phyloP scores from a whole-genome alignment of 2,329 filamentous ascomycete species.

The Paecilomyces variotii region DNA sequence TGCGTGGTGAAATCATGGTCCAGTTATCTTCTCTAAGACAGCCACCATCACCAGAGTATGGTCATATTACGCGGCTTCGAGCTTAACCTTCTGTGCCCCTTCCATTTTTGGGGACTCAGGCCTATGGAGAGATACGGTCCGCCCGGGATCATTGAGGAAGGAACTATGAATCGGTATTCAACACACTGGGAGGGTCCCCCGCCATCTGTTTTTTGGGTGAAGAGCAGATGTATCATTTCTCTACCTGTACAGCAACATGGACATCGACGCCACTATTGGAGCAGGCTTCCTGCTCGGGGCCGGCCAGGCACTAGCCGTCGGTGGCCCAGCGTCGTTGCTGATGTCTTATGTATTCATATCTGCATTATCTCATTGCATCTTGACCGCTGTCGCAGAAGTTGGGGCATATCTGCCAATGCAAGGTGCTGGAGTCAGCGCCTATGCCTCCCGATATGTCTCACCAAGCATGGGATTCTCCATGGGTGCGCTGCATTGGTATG shows the following conservation, averaged over 20 bases:
- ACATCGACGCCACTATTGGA: conserved; percentile 50
- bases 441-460: conserved; percentile 36
- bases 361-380: conserved; percentile 37
- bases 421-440: conserved; percentile 37
- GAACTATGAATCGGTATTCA: neutral
- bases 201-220: neutral
- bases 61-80: neutral
- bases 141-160: neutral
- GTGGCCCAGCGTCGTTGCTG: conserved; percentile 45
- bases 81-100: neutral
- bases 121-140: neutral
- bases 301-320: conserved; percentile 44
- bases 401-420: conserved; percentile 37
- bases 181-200: neutral
- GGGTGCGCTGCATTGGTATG: conserved; percentile 42
- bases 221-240: neutral
- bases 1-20: no score
- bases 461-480: conserved; percentile 36
- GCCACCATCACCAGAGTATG: neutral
- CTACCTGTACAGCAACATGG: conserved; percentile 29
- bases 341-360: conserved; percentile 46
- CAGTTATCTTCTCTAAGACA: neutral
- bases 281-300: conserved; percentile 50
- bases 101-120: neutral
- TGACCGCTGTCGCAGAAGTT: conserved; percentile 39